Conservation (phyloP, 768 basidiomycete genomes). For the Erythrobasidium yunnanense region DNA sequence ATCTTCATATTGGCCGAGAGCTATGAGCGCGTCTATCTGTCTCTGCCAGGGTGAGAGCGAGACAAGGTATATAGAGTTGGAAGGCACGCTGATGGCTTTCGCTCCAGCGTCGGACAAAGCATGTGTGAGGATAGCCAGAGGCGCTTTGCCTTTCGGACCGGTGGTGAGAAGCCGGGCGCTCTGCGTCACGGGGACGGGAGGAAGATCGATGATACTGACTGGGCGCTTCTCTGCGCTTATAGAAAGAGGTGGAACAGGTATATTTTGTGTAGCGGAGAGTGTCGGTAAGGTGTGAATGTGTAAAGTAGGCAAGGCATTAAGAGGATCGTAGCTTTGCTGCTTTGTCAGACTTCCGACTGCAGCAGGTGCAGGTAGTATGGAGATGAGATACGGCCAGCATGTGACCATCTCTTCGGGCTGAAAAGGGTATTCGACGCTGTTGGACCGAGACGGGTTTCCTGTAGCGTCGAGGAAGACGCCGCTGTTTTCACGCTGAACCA, state of each 20-base stretch:
- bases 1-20: conserved; percentile 58
- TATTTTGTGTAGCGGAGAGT: conserved; percentile 51
- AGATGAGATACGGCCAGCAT: conserved; percentile 34
- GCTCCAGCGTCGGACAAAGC: background rate
- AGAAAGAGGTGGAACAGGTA: conserved; percentile 47
- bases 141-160: conserved; percentile 62
- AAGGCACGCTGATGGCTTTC: conserved; percentile 52
- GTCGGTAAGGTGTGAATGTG: conserved; percentile 65
- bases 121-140: conserved; percentile 43
- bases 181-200: conserved; percentile 37
- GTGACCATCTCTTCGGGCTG: conserved; percentile 62
- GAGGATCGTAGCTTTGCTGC: conserved; percentile 17
- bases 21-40: conserved; percentile 74
- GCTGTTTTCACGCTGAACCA: conserved; percentile 50
- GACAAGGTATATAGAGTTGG: conserved; percentile 60
- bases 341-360: background rate
- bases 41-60: conserved; percentile 61
- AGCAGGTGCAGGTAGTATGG: conserved; percentile 25
- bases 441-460: conserved; percentile 45
- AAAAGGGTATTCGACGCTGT: conserved; percentile 63
- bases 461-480: conserved; percentile 7
- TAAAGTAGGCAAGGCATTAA: conserved; percentile 48
- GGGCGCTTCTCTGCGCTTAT: conserved; percentile 29
- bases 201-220: conserved; percentile 38
- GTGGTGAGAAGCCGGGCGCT: conserved; percentile 58